Percentiles rank a stretch among this genome's conserved stretches.
These are phyloP conservation scores for Sanchytrium tribonematis DNA, from an alignment of 371 early-diverging fungal genomes.

Conservation along the genomic window DNA sequence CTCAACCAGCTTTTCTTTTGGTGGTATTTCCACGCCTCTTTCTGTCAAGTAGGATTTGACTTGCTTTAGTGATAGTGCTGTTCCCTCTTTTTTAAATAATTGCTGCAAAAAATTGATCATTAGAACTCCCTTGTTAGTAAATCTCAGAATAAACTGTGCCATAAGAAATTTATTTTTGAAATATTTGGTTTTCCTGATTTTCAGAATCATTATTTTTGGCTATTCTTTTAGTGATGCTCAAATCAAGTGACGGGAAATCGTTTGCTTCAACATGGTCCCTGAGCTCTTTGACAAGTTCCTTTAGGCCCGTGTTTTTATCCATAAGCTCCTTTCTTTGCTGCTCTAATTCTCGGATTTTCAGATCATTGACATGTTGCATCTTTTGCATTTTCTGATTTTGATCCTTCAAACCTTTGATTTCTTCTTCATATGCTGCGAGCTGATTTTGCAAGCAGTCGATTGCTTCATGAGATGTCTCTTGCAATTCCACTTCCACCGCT, in stretches of 20 bases:
- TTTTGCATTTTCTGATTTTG: not conserved
- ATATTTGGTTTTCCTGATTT: too few relatives aligned
- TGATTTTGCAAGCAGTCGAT: not conserved
- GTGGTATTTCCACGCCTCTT: not conserved
- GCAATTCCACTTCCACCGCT: not conserved
- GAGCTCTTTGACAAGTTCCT: not conserved
- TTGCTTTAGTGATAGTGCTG: not conserved
- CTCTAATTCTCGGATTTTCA: not conserved
- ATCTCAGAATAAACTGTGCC: too few relatives aligned
- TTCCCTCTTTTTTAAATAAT: not conserved
- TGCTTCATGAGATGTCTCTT: not conserved
- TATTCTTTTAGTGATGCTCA: not conserved
- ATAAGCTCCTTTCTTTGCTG: not conserved
- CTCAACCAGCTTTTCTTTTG: not conserved
- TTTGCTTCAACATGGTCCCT: not conserved
- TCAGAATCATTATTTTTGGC: not conserved
- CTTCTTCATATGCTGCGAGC: not conserved
- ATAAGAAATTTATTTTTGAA: too few relatives aligned
- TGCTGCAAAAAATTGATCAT: not conserved
- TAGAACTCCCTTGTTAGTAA: too few relatives aligned
- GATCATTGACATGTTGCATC: not conserved
- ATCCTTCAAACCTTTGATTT: not conserved
- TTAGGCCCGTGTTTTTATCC: not conserved
- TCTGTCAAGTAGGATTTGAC: not conserved
- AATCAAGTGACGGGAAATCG: not conserved